A percentile compares a stretch with the other conserved stretches of the same genome.
Evolutionary conservation across 345 rosid genomes (phyloP).

Genomic region (Lumnitzera racemosa): DNA sequence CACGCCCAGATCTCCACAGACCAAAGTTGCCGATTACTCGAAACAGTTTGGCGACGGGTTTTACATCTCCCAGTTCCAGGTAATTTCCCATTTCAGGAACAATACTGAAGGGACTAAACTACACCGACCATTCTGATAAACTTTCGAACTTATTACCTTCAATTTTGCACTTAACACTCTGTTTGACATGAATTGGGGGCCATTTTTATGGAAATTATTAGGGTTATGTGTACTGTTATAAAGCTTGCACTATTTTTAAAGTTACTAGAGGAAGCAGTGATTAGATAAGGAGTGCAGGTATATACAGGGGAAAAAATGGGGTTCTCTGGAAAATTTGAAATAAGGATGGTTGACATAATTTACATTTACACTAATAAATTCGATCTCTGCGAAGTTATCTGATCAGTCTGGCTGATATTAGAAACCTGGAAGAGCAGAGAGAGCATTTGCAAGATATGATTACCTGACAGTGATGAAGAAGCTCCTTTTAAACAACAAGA

Average conservation of each 20-base stretch:
- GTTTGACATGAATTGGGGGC: no score
- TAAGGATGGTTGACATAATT: not conserved
- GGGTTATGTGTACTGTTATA: no score
- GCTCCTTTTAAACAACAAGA: conserved; percentile 43
- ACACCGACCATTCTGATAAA: not conserved
- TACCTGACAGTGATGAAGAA: conserved; percentile 57
- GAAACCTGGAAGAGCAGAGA: conserved; percentile 77
- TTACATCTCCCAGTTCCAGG: conserved; percentile 65
- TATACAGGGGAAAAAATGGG: no score
- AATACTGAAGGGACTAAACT: not conserved
- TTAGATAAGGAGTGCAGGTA: no score
- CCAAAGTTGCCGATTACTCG: conserved; percentile 20
- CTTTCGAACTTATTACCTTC: not conserved
- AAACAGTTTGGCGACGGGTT: conserved; percentile 39
- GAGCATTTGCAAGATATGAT: conserved; percentile 54
- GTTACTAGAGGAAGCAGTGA: no score
- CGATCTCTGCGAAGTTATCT: not conserved
- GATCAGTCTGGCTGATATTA: conserved; percentile 5
- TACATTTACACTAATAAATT: not conserved
- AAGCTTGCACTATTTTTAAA: no score
- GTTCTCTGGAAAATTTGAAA: no score
- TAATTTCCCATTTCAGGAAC: not conserved
- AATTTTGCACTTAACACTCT: no score
- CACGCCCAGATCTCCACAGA: conserved; percentile 29
- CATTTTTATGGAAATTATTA: no score